These are phyloP conservation scores for Skeletonema potamos DNA, from an alignment of 108 stramenopile species.

Conservation along the genomic window DNA sequence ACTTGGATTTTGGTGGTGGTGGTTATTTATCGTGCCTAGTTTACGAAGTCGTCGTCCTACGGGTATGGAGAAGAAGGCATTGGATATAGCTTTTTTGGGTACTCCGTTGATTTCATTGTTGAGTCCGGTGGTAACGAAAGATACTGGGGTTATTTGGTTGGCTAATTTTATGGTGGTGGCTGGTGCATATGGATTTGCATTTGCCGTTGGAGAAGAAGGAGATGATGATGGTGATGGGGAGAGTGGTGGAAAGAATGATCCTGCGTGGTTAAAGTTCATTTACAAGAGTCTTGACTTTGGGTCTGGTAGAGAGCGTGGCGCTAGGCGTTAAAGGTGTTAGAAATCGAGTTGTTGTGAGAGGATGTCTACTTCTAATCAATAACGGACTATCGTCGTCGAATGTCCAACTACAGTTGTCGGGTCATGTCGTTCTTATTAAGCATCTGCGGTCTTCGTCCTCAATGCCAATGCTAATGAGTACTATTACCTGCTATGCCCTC, in stretches of 20 bases:
- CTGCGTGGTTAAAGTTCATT: slow-evolving; percentile 84
- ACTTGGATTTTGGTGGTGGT: slow-evolving; percentile 97
- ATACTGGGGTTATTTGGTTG: slow-evolving; percentile 85
- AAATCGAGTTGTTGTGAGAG: neutral
- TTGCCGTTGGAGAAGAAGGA: slow-evolving; percentile 18
- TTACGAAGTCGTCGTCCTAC: slow-evolving; percentile 85
- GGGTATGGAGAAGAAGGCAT: slow-evolving; percentile 90
- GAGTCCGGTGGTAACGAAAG: slow-evolving; percentile 91
- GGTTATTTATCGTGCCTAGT: slow-evolving; percentile 96
- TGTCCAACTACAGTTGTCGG: too few species aligned
- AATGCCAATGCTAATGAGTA: too few species aligned
- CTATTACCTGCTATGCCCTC: too few species aligned
- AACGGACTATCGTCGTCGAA: too few species aligned
- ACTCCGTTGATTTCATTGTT: slow-evolving; percentile 85
- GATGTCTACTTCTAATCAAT: neutral
- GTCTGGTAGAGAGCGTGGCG: slow-evolving; percentile 82
- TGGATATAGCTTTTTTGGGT: slow-evolving; percentile 94
- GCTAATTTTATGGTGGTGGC: slow-evolving; percentile 78
- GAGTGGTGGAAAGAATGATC: slow-evolving; percentile 43
- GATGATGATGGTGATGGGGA: slow-evolving; percentile 44
- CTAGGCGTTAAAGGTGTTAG: slow-evolving; percentile 39
- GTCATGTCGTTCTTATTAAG: too few species aligned
- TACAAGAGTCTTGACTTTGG: slow-evolving; percentile 91
- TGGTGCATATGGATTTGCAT: slow-evolving; percentile 76
- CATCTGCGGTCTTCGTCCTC: too few species aligned